Evolutionary conservation across 2,329 filamentous ascomycete genomes (phyloP), one percentile per base, ranked within the genome.

Genomic region (Nemania diffusa): DNA sequence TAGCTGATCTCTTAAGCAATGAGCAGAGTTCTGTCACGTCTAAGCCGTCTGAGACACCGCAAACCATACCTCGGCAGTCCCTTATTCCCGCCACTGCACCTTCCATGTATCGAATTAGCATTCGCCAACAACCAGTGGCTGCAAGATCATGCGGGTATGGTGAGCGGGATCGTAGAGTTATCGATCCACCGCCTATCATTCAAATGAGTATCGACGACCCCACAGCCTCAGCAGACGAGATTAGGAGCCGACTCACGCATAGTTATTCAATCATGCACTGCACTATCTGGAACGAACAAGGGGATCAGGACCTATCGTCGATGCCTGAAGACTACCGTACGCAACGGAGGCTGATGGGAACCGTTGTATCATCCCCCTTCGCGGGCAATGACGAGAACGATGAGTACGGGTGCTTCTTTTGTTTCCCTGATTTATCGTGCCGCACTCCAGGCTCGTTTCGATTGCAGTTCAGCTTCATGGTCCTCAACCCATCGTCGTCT

Each of bases 121-220:
- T 95, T 69, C 89, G 92, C 57, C 92, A 96, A 78, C 92, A 95
- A 74, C 92, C 92, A 8, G 84, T 88, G 20, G 92, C 92, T 0
- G 92, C 92, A 60, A 85, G 92, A 72, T 92, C 92, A 48, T 96
- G 92, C 74, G 92, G 92, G 1, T 95, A 94, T 77, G 92, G 92
- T 67, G 92, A 95, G 79, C 85, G 92, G 70, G 92, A 96, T 76
- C 87, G 92, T 44, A 87, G 92, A 69, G 92, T 94, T 17, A 92
- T 96, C 69, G 92, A 96, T 75, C 92, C 92, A 46, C 92, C 92
- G 2, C 92, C 92, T 15, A 95, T 96, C 74, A 87, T 96, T 24
- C 89, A 95, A 76, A 85, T 95, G 53, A 82, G 84, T 29, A 87
- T 93, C 63, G 87, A 88, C 58, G 86, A 90, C 68, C 83, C 86